Evolutionary conservation across 2,329 filamentous ascomycete genomes (phyloP).

Genomic region (Corinectria fuckeliana): DNA sequence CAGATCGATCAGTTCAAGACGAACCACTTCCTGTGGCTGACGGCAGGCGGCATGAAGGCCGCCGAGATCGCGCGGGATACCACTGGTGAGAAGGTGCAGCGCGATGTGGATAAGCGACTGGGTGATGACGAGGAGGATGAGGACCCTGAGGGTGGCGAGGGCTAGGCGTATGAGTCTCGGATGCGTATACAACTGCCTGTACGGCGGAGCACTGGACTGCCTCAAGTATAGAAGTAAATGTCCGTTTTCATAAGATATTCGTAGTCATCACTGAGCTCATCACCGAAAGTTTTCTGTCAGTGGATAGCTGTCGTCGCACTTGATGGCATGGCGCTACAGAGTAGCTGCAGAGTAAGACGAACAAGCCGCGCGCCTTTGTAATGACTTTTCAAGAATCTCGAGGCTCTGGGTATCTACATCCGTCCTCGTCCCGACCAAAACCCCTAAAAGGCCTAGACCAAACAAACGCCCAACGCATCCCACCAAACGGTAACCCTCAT

Average conservation of each 20-base stretch:
- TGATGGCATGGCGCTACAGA: too few relatives aligned
- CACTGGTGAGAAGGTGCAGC: constrained; percentile 47
- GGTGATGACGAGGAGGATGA: constrained; percentile 62
- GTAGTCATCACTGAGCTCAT: too few relatives aligned
- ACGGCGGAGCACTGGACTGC: too few relatives aligned
- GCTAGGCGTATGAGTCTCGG: constrained; percentile 36
- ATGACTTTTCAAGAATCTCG: constrained; percentile 5
- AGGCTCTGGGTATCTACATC: constrained; percentile 25
- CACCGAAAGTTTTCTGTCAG: too few relatives aligned
- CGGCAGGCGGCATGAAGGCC: constrained; percentile 70
- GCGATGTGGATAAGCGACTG: constrained; percentile 54
- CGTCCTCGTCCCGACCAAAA: not conserved
- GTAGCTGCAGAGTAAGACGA: too few relatives aligned
- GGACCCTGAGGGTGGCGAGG: constrained; percentile 55
- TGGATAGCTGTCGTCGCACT: too few relatives aligned
- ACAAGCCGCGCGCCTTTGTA: not conserved
- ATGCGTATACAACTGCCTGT: not conserved
- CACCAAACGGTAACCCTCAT: not conserved
- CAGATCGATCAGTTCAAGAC: constrained; percentile 78
- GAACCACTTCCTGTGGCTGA: constrained; percentile 77
- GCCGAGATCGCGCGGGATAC: constrained; percentile 51
- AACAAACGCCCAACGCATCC: not conserved
- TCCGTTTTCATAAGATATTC: not conserved
- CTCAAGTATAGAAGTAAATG: too few relatives aligned
- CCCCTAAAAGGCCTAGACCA: constrained; percentile 2